Conservation (phyloP, 2,329 filamentous ascomycete genomes). For the Diaporthe helianthi region DNA sequence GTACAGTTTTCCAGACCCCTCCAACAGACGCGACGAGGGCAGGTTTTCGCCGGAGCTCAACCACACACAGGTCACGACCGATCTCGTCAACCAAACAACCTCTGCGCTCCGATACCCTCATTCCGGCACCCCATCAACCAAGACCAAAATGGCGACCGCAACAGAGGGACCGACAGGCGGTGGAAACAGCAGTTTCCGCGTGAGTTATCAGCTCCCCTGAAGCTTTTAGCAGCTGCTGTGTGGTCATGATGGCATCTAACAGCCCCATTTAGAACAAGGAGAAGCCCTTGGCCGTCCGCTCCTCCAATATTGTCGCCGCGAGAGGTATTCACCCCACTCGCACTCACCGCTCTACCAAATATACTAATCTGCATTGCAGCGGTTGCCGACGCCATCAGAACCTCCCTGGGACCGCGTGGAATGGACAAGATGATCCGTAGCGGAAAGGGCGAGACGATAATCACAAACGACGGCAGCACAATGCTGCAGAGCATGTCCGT, state of each 20-base stretch:
- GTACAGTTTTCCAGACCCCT: too few relatives aligned
- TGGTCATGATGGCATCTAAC: constrained; percentile 44
- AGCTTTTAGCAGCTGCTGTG: constrained; percentile 23
- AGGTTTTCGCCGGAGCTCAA: not conserved
- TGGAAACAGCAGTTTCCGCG: constrained; percentile 61
- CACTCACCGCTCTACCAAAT: not conserved
- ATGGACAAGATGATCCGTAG: constrained; percentile 99
- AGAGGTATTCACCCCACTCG: constrained; percentile 67
- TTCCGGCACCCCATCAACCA: constrained; percentile 16
- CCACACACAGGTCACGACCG: not conserved
- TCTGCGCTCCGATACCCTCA: constrained; percentile 31
- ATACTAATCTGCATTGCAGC: constrained; percentile 58
- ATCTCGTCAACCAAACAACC: constrained; percentile 22
- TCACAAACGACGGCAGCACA: constrained; percentile 99
- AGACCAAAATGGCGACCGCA: constrained; percentile 51
- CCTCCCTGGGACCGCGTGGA: constrained; percentile 91
- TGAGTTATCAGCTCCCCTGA: constrained; percentile 45
- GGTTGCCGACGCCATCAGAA: constrained; percentile 96
- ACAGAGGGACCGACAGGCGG: constrained; percentile 50
- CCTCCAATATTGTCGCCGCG: constrained; percentile 95
- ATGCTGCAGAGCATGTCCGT: constrained; percentile 99
- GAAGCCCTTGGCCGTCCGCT: constrained; percentile 97
- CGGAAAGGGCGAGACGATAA: constrained; percentile 95
- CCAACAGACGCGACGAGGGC: too few relatives aligned
- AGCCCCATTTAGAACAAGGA: constrained; percentile 74